Base-by-base conservation (phyloP, 1,284 basidiomycete genomes). In the Microbotryum intermedium region DNA sequence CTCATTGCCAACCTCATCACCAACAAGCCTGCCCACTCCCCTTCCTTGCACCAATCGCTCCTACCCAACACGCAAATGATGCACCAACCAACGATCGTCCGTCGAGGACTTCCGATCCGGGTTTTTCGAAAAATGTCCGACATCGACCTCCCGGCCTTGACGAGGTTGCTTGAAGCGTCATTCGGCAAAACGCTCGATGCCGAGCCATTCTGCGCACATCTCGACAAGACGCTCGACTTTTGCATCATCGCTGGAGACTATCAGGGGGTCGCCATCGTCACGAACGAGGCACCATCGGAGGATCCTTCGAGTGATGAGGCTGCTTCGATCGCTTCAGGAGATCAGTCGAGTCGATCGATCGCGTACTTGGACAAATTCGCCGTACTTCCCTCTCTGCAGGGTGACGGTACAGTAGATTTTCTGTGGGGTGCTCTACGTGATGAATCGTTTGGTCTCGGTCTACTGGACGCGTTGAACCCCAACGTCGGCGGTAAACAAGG, bases 291-390 rank as follows among this genome's bases (percentile, higher is more conserved):
- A 2, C 68, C 29, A 11, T 51, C 25, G 39, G 53, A 73, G 34
- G 59, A 55, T 34, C 53, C 57, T 25, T 25, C 50, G 75, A 58
- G 52, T 42, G 59, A 23, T 42, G n/a, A 9, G n/a, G 43, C 34
- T 16, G 34, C 18, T 39, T 39, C 34, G 10, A n/a, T 11, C 39
- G 25, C 50, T 20, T 48, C 45, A 75, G 61, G 68, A 79, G 42
- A 74, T 72, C 23, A 70, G 11, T 16, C 2, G 39, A 68, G 26
- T 70, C 34, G 34, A 39, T 16, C 76, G 0, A 87, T 98, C 63
- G 86, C 89, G 18, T 99, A 99, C 75, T 82, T 99, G 55, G 95
- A 99, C 81, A 99, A 99, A 76, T 99, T 99, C 74, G 94, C 93
- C 18, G 92, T 99, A 46, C 79, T 94, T 49, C 95, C 95, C 1